Percentiles rank a stretch among this genome's conserved stretches.
Evolutionary conservation across 805 yeast species (phyloP).

Genomic region (Candida dajiaensis): DNA sequence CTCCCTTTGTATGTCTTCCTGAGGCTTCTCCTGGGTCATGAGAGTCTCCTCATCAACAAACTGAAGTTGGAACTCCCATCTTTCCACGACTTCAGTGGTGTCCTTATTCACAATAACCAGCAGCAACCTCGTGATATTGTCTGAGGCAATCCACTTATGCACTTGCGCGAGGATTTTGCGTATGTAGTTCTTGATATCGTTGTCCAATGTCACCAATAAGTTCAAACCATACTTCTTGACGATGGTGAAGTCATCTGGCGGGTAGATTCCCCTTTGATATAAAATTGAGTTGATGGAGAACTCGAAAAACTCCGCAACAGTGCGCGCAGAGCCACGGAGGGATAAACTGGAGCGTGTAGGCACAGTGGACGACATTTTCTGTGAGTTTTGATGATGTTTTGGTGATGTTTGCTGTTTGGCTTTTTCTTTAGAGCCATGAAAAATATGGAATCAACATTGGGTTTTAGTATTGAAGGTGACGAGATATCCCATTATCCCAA

Average conservation of each 20-base stretch:
- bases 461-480: no score
- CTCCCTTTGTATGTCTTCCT: conserved; percentile 57
- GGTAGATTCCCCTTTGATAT: conserved; percentile 87
- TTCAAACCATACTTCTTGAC: conserved; percentile 78
- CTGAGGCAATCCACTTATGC: conserved; percentile 67
- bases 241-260: conserved; percentile 74
- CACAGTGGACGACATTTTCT: conserved; percentile 46
- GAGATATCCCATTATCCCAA: no score
- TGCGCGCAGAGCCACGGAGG: conserved; percentile 67
- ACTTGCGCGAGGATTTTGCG: conserved; percentile 62
- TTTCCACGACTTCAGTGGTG: conserved; percentile 63
- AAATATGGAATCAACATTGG: no score
- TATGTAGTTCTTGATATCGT: conserved; percentile 68
- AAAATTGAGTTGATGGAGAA: conserved; percentile 75
- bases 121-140: conserved; percentile 60
- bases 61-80: conserved; percentile 80
- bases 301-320: conserved; percentile 79
- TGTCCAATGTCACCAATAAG: conserved; percentile 65
- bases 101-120: conserved; percentile 68
- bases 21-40: conserved; percentile 13
- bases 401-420: not conserved
- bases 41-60: conserved; percentile 24
- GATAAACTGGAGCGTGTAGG: conserved; percentile 56
- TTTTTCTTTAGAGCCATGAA: no score
- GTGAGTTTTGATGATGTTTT: conserved; percentile 30